Percentiles rank a stretch among this genome's conserved stretches.
These are phyloP conservation scores for Fraxinus pennsylvanica DNA, from an alignment of 257 asterid genomes.

Conservation along the genomic window DNA sequence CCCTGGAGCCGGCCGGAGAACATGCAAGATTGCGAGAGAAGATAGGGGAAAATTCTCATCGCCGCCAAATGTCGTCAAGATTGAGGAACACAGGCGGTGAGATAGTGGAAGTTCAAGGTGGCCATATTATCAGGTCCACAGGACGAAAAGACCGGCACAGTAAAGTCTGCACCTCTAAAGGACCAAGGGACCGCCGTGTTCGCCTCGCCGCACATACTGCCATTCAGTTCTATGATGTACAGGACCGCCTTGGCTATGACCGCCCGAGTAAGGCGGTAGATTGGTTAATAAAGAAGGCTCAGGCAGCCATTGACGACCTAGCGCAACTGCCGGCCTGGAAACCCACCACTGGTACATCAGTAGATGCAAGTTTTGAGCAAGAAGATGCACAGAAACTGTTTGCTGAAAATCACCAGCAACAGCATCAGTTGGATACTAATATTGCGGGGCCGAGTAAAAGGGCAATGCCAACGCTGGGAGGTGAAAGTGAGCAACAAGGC, in stretches of 20 bases:
- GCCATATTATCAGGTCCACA: slow-evolving; percentile 94
- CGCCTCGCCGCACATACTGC: slow-evolving; percentile 97
- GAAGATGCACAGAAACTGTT: slow-evolving; percentile 33
- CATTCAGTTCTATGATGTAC: slow-evolving; percentile 93
- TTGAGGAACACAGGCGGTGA: slow-evolving; percentile 57
- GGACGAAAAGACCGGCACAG: slow-evolving; percentile 99
- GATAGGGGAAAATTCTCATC: not conserved
- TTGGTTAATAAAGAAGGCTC: slow-evolving; percentile 92
- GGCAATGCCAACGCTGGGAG: slow-evolving; percentile 32
- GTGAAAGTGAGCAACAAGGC: slow-evolving; percentile 31
- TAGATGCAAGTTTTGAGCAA: slow-evolving; percentile 30
- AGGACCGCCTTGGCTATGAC: slow-evolving; percentile 96
- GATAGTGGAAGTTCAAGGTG: slow-evolving; percentile 94
- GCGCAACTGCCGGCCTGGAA: slow-evolving; percentile 92
- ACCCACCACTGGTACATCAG: slow-evolving; percentile 51
- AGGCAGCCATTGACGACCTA: slow-evolving; percentile 88
- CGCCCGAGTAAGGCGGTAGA: slow-evolving; percentile 98
- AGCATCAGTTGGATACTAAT: slow-evolving; percentile 16
- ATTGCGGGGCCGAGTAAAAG: slow-evolving; percentile 43
- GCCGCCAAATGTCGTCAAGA: slow-evolving; percentile 41
- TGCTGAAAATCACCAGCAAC: slow-evolving; percentile 22
- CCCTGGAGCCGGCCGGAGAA: not conserved
- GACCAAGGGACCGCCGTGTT: slow-evolving; percentile 97
- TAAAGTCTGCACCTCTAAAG: slow-evolving; percentile 98
- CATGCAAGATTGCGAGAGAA: not conserved